Base-by-base conservation (phyloP, 2,329 filamentous ascomycete species). In the Ophiostoma sp. region DNA sequence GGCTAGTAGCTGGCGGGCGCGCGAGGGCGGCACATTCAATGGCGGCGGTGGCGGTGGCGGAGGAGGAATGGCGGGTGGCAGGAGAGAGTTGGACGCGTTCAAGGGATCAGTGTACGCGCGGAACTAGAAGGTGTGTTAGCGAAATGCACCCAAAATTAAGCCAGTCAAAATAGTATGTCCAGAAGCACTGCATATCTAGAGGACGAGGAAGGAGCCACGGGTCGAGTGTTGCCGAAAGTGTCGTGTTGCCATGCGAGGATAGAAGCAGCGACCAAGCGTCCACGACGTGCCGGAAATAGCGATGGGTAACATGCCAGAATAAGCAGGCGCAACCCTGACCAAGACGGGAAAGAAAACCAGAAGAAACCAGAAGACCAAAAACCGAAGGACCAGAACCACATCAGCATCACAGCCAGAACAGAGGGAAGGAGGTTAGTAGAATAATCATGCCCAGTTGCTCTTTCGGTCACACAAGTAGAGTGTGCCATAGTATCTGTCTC, bases 1-100 rank as follows among this genome's bases (percentile, higher is more conserved):
- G n/a, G 94, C 95, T n/a, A 98, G 88, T 81, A 97, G 94, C 72
- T 94, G 87, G 69, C 95, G 90, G 8, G 95, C 95, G 70, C 95
- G 90, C 8, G 94, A 97, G 1, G 95, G 95, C 0, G 93, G 91
- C 48, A 95, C 90, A 80, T 95, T 96, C 78, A 97, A 85, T 7
- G 76, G 76, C 15, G 94, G 93, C 42, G 93, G 91, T 28, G 92
- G 91, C 0, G 89, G 87, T 1, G 87, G 87, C 2, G 89, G 88
- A 7, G 88, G 87, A 2, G 83, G 87, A 66, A 89, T 86, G 15
- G 88, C 89, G 1, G 87, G 89, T 64, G 87, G 88, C 73, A 86
- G 85, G 77, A 89, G 81, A 31, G 86, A 85, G 55, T 82, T 80
- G 73, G 82, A 84, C 12, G 81, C 82, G 79, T 86, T 88, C 70